Evolutionary conservation across 192 early-diverging fungal species (phyloP).

Genomic region (Entrophospora sp.): DNA sequence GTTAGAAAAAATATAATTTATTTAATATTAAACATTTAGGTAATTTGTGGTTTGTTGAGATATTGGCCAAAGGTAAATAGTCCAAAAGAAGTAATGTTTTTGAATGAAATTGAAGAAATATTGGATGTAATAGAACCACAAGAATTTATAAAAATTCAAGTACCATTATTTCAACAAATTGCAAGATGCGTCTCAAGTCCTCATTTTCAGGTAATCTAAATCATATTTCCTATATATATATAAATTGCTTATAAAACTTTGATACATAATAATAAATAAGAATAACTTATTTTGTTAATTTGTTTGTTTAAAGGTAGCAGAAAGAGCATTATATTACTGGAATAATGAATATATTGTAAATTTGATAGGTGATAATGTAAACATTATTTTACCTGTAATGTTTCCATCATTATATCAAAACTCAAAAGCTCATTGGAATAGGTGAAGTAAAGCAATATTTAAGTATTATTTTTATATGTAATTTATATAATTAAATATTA

Average conservation of each 20-base stretch:
- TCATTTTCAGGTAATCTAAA: conserved; percentile 80
- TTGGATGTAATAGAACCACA: conserved; percentile 89
- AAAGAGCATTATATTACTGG: conserved; percentile 97
- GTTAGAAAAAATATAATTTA: neutral
- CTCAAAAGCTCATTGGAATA: conserved; percentile 97
- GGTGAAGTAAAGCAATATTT: conserved; percentile 37
- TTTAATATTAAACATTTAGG: conserved; percentile 31
- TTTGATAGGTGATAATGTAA: conserved; percentile 89
- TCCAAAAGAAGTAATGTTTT: conserved; percentile 99
- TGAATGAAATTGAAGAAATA: conserved; percentile 97
- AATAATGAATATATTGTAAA: conserved; percentile 98
- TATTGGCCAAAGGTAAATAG: conserved; percentile 99
- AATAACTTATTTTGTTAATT: too few relatives aligned
- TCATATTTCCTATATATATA: neutral
- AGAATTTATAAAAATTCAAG: conserved; percentile 85
- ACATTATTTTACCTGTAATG: conserved; percentile 88
- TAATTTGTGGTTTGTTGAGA: conserved; percentile 79
- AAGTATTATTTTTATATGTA: too few relatives aligned
- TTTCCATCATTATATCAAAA: conserved; percentile 90
- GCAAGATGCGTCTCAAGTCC: conserved; percentile 89
- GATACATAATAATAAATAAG: too few relatives aligned
- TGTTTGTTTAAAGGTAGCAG: conserved; percentile 82
- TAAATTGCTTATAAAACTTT: too few relatives aligned
- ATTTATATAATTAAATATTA: too few relatives aligned
- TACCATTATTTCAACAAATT: conserved; percentile 88